These are phyloP conservation scores for Fusarium protoensiforme DNA, from an alignment of 2,329 filamentous ascomycete genomes.

Conservation along the genomic window DNA sequence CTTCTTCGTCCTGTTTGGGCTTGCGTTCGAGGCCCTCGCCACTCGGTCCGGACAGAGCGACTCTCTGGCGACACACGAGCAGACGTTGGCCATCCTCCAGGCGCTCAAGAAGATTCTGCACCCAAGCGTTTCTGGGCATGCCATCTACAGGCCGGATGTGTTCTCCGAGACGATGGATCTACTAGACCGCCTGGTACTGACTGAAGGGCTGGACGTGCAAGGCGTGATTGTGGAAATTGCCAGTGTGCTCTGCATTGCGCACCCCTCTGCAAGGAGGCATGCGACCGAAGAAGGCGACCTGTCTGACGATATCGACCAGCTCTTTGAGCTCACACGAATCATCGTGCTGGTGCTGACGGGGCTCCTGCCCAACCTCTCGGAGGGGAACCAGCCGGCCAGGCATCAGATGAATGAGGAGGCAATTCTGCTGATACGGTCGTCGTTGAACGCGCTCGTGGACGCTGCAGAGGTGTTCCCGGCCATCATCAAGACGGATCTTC, in stretches of 20 bases:
- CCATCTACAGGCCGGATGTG: conserved; percentile 94
- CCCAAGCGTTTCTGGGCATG: conserved; percentile 93
- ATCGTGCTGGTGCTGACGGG: conserved; percentile 94
- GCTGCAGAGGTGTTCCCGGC: conserved; percentile 95
- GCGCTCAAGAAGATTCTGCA: conserved; percentile 95
- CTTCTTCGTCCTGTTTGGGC: conserved; percentile 97
- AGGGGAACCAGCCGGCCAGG: conserved; percentile 72
- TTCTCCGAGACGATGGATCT: conserved; percentile 98
- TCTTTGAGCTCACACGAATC: conserved; percentile 96
- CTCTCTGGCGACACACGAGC: conserved; percentile 75
- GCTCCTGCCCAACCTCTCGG: conserved; percentile 83
- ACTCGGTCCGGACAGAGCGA: conserved; percentile 70
- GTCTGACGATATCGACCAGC: conserved; percentile 96
- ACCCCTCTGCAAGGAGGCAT: conserved; percentile 80
- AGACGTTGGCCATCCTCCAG: conserved; percentile 87
- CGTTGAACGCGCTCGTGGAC: conserved; percentile 89
- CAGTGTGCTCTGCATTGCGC: conserved; percentile 86
- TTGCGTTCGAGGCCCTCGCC: conserved; percentile 95
- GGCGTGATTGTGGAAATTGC: conserved; percentile 94
- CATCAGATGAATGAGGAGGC: conserved; percentile 90
- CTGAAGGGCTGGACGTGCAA: conserved; percentile 89
- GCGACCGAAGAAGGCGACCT: conserved; percentile 76
- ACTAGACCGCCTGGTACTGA: conserved; percentile 90
- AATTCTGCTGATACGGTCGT: conserved; percentile 79
- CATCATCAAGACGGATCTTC: conserved; percentile 95